Evolutionary conservation across 805 yeast species (phyloP).

Genomic region (Pichia paraexigua): DNA sequence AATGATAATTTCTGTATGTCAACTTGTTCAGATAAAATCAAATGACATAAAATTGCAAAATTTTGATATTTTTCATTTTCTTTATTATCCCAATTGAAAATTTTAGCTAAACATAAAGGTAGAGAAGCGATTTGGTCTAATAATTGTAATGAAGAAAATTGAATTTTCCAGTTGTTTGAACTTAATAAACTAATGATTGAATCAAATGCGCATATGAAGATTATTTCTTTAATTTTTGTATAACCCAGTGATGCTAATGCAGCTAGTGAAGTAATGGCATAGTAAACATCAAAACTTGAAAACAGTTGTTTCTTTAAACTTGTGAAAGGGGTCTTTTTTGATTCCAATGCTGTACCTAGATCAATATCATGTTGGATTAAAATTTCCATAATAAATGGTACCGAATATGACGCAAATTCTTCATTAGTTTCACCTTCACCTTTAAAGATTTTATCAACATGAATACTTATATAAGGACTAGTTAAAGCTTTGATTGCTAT

Average conservation of each 20-base stretch:
- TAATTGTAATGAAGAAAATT: conserved; percentile 40
- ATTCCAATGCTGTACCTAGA: conserved; percentile 12
- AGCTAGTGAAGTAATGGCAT: conserved; percentile 40
- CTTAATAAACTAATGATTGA: conserved; percentile 28
- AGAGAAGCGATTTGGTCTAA: conserved; percentile 36
- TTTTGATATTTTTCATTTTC: conserved; percentile 30
- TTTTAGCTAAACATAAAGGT: conserved; percentile 39
- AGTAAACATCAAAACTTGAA: conserved; percentile 32
- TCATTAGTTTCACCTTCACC: conserved; percentile 29
- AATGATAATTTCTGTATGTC: conserved; percentile 31
- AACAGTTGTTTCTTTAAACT: conserved; percentile 23
- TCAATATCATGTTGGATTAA: conserved; percentile 32
- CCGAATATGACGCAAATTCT: conserved; percentile 27
- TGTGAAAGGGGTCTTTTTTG: conserved; percentile 16
- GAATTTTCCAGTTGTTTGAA: conserved; percentile 34
- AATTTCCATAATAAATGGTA: conserved; percentile 43
- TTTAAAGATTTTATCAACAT: conserved; percentile 33
- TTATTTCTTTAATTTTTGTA: conserved; percentile 27
- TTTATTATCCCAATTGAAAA: conserved; percentile 44
- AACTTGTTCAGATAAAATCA: conserved; percentile 31
- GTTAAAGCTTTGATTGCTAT: conserved; percentile 37
- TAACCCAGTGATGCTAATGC: conserved; percentile 38
- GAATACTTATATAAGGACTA: conserved; percentile 33
- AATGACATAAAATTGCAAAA: conserved; percentile 35
- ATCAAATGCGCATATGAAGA: conserved; percentile 30